Base-by-base conservation (phyloP, 768 basidiomycete genomes). In the Amanita inopinata region DNA sequence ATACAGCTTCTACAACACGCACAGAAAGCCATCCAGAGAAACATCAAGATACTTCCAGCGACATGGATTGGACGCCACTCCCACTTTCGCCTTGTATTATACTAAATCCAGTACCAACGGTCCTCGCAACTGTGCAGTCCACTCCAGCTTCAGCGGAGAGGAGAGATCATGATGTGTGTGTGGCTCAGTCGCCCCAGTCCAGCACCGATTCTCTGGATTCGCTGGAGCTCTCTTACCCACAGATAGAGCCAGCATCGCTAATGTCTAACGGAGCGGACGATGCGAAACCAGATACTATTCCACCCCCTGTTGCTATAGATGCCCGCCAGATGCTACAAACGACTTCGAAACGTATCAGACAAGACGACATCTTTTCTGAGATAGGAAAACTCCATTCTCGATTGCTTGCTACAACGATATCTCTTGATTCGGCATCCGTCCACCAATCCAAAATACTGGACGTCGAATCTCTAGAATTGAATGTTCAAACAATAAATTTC, bases 401-500 rank as follows among this genome's bases (percentile, higher is more conserved):
- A 4, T 7, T 43, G 15, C 32, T 23, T n/a, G 23, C 32, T 25
- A 9, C 15, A 12, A 30, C 33, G 11, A 12, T 32, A 14, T 35
- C 19, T 14, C 25, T 36, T 17, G 34, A 43, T 23, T 35, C 11
- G 9, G 15, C 14, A 14, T 5, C 34, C 5, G 14, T 14, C 24
- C 33, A 20, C 19, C 42, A 43, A 8, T 19, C 34, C 34, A 44
- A 30, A 11, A 20, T 30, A n/a, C 24, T 31, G 6, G n/a, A 27
- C 17, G 15, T 37, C 14, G 7, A n/a, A 4, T 22, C 33, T 3
- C 43, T 44, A 3, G 43, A 44, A 30, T 17, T 43, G 35, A 37
- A 53, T 19, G 49, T 53, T 14, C 55, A 61, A 46, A 42, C 49
- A 8, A 54, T 56, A 15, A 53, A 60, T 23, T 46, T 48, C 10